Base-by-base conservation (phyloP, 75 land plant genomes). In the Sequoia sempervirens region DNA sequence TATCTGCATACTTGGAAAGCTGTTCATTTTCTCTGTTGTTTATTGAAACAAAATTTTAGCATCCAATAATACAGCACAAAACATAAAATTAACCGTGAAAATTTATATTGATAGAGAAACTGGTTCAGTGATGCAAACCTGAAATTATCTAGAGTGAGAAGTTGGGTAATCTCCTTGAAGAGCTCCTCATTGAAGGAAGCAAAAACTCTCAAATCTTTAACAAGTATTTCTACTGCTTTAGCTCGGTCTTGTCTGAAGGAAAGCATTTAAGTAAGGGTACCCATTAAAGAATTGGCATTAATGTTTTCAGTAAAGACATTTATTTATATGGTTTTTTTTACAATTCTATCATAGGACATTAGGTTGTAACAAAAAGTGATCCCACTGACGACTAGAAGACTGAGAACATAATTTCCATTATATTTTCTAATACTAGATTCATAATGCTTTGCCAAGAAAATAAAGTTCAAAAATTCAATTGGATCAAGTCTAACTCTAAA, bases 1-100 rank as follows among this genome's bases (percentile, higher is more conserved):
- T 94, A 85, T 94, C 95, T n/a, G 94, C 95, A 84, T 94, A 94
- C 82, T 94, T 94, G 28, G 95, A 94, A 9, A 94, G 90, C 74
- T 94, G 95, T 54, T 94, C 95, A 88, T 94, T 94, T 80, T 94
- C 95, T 87, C 95, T 94, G 78, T 50, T 70, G 73, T 70, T 70
- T 70, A 34, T 23, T 9, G 28, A 14, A 32, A 83, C 84, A 83
- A 34, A 9, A 18, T 80, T 36, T 38, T 41, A 32, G 46, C 10
- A 78, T 38, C 32, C 40, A 83, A 40, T 2, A 23, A 83, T 3
- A 10, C 36, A 37, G 17, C 12, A 30, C 10, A 38, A 73, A 14
- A 58, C 20, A 38, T 56, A n/a, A 52, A 53, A 36, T 18, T 43
- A 61, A 64, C 58, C 50, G 50, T 64, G 69, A 46, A 70, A 41